phyloP scores from a whole-genome alignment of 495 filamentous ascomycete genomes.

The Amorphotheca resinae region DNA sequence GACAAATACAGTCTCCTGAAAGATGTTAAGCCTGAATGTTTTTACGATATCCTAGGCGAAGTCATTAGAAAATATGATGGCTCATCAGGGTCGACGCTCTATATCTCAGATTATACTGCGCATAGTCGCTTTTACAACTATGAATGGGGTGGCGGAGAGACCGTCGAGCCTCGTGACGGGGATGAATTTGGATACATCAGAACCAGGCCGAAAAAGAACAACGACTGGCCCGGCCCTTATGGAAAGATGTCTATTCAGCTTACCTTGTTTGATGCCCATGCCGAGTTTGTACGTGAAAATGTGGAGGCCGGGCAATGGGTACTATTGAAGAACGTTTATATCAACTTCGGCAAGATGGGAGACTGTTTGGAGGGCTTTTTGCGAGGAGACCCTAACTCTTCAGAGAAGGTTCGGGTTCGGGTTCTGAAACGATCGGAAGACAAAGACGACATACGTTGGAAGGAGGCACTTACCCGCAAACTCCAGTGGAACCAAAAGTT shows the following conservation, averaged over 20 bases:
- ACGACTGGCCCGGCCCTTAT: slow-evolving; percentile 64
- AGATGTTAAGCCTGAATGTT: slow-evolving; percentile 38
- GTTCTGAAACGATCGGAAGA: slow-evolving; percentile 27
- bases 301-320: slow-evolving; percentile 50
- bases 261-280: slow-evolving; percentile 60
- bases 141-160: slow-evolving; percentile 34
- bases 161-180: slow-evolving; percentile 30
- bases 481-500: slow-evolving; percentile 45
- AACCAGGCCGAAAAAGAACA: slow-evolving; percentile 13
- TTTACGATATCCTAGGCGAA: slow-evolving; percentile 64
- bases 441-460: slow-evolving; percentile 35
- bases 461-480: slow-evolving; percentile 50
- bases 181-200: slow-evolving; percentile 36
- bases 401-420: slow-evolving; percentile 41
- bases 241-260: slow-evolving; percentile 64
- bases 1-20: slow-evolving; percentile 54
- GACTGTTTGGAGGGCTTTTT: slow-evolving; percentile 59
- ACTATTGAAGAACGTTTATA: slow-evolving; percentile 55
- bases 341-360: slow-evolving; percentile 42
- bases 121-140: slow-evolving; percentile 45
- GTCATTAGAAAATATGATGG: slow-evolving; percentile 52
- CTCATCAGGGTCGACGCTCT: slow-evolving; percentile 43
- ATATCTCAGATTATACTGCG: slow-evolving; percentile 78
- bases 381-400: slow-evolving; percentile 42
- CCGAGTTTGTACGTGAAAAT: slow-evolving; percentile 37